A percentile compares a stretch with the other conserved stretches of the same genome.
phyloP scores from a whole-genome alignment of 352 stramenopile genomes.

The Phytophthora crassamura region DNA sequence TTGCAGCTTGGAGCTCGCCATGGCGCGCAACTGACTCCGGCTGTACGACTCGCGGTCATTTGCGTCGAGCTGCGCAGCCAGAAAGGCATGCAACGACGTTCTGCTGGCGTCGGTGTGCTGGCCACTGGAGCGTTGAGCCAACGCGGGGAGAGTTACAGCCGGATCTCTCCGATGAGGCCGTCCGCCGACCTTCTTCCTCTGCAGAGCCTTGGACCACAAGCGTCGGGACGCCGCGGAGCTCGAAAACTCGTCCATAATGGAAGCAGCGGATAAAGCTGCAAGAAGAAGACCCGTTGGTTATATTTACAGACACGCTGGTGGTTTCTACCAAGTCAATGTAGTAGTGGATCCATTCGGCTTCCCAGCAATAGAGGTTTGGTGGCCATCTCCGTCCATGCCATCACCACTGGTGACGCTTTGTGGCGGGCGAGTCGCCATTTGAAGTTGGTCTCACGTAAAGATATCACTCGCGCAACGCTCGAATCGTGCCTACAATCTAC shows the following conservation, averaged over 20 bases:
- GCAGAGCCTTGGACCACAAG: slow-evolving; percentile 21
- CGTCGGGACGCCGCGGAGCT: neutral
- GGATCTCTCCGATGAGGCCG: slow-evolving; percentile 11
- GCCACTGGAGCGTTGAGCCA: slow-evolving; percentile 16
- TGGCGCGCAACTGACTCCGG: slow-evolving; percentile 27
- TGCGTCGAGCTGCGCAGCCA: slow-evolving; percentile 13
- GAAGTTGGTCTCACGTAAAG: too few relatives aligned
- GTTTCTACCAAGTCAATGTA: neutral
- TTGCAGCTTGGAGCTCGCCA: slow-evolving; percentile 29
- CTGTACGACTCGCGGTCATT: slow-evolving; percentile 33
- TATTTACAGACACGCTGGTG: slow-evolving; percentile 10
- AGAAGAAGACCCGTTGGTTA: neutral
- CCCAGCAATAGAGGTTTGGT: too few relatives aligned
- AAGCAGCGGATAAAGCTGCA: neutral
- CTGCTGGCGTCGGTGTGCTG: neutral
- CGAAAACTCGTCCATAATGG: slow-evolving; percentile 20
- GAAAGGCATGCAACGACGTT: slow-evolving; percentile 22
- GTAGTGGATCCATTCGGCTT: too few relatives aligned
- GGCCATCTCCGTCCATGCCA: too few relatives aligned
- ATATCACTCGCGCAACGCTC: too few relatives aligned
- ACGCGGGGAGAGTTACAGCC: slow-evolving; percentile 19
- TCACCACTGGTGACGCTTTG: too few relatives aligned
- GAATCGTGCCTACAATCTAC: too few relatives aligned
- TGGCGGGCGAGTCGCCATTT: too few relatives aligned
- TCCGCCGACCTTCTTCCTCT: slow-evolving; percentile 10